Base-by-base conservation (phyloP, 2,329 filamentous ascomycete genomes). In the Cryoendolithus antarcticus region DNA sequence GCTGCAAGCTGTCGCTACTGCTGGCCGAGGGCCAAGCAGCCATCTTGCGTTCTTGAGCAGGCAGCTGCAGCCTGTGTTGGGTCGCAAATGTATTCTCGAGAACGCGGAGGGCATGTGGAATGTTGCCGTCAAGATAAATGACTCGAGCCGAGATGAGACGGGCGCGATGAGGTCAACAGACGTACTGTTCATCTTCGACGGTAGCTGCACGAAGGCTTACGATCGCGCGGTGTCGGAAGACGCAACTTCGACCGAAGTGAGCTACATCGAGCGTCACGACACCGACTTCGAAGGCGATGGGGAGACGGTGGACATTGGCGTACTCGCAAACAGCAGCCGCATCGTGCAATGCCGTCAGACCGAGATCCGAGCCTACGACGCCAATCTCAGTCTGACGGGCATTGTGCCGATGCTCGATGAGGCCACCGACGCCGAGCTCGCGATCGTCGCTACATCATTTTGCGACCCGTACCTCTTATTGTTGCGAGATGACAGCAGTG, bases 371-470 rank as follows among this genome's bases (percentile, higher is more conserved):
- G 89, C 82, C 44, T 98, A 95, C 52, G 88, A 96, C 58, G 80
- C 80, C 86, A 85, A 93, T 59, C 74, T 98, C 43, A 84, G 82
- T 8, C 71, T 98, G 38, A 80, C 80, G 34, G 89, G 96, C 54
- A 96, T 98, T 39, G 72, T 95, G 36, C 86, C 88, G 1, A 86
- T 96, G 73, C 75, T 85, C 45, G 91, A 96, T 51, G 89, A 94
- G 52, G 84, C 91, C 47, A 88, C 80, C 0, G 86, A 82, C 9
- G 79, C 75, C 12, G 85, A 94, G 51, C 80, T 85, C 4, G 73
- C 80, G 38, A 80, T 91, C 32, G 66, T 86, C 34, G 82, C 77
- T 52, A 82, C 84, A 30, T 93, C 83, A 56, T 88, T 96, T 51
- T 75, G 75, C 12, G 89, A 96, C 50, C 86, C 86, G 0, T 95